phyloP scores from a whole-genome alignment of 805 yeast genomes.

The Yamadazyma kitorensis region DNA sequence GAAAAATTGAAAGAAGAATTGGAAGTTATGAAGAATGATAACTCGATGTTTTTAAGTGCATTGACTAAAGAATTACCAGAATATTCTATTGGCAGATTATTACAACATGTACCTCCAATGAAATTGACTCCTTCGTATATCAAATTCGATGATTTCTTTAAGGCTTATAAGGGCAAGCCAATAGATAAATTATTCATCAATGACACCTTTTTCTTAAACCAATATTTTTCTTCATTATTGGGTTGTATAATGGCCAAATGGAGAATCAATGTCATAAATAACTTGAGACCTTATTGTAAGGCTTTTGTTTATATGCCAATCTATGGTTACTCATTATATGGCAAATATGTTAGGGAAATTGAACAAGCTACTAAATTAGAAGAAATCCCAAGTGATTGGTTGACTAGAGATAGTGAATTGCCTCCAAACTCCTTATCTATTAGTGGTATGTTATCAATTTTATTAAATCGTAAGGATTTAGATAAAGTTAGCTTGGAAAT shows the following conservation, averaged over 20 bases:
- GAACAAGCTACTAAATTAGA: neutral
- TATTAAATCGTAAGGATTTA: neutral
- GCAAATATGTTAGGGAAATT: slow-evolving; percentile 6
- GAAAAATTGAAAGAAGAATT: slow-evolving; percentile 4
- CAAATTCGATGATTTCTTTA: slow-evolving; percentile 1
- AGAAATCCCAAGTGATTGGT: slow-evolving; percentile 6
- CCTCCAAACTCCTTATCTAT: slow-evolving; percentile 5
- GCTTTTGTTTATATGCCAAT: slow-evolving; percentile 5
- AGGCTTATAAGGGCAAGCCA: slow-evolving; percentile 2
- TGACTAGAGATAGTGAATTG: slow-evolving; percentile 4
- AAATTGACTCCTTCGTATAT: neutral
- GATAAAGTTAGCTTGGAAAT: slow-evolving; percentile 2
- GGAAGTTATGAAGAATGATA: slow-evolving; percentile 1
- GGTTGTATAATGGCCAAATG: slow-evolving; percentile 1
- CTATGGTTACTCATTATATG: slow-evolving; percentile 8
- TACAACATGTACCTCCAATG: slow-evolving; percentile 5
- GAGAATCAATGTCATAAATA: neutral
- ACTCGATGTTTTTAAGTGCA: slow-evolving; percentile 1
- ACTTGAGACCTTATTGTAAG: slow-evolving; percentile 4
- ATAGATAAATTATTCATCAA: slow-evolving; percentile 1
- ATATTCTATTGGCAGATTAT: slow-evolving; percentile 4
- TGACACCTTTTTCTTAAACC: slow-evolving; percentile 1
- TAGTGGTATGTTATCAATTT: slow-evolving; percentile 2
- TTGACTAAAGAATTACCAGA: slow-evolving; percentile 3
- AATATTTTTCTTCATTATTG: neutral